These are phyloP conservation scores for Phyllosticta citribraziliensis DNA, from an alignment of 2,329 filamentous ascomycete species.

Conservation along the genomic window DNA sequence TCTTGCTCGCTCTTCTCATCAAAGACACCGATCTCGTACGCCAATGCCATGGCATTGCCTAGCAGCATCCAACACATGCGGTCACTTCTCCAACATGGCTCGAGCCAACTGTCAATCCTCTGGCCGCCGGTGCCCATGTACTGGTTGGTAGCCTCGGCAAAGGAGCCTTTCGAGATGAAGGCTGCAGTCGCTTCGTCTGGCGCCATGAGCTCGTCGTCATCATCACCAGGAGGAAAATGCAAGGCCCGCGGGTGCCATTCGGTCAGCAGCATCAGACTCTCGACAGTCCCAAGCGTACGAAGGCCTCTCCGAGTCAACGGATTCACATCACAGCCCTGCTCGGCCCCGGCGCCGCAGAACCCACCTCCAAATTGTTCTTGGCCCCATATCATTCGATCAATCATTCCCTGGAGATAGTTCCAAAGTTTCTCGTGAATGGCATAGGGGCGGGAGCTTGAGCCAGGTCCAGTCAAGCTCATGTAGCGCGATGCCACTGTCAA, in stretches of 20 bases:
- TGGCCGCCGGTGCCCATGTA: slow-evolving; percentile 62
- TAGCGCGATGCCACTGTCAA: slow-evolving; percentile 87
- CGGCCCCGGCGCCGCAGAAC: slow-evolving; percentile 63
- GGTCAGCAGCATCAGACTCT: slow-evolving; percentile 85
- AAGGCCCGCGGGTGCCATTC: slow-evolving; percentile 95
- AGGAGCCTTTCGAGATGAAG: slow-evolving; percentile 10
- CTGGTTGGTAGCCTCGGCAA: slow-evolving; percentile 1
- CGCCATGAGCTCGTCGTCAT: slow-evolving; percentile 54
- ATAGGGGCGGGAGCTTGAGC: slow-evolving; percentile 72
- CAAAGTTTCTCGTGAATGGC: slow-evolving; percentile 93
- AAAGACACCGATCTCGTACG: slow-evolving; percentile 91
- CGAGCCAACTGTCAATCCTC: slow-evolving; percentile 88
- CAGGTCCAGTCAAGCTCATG: slow-evolving; percentile 67
- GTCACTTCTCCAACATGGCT: slow-evolving; percentile 84
- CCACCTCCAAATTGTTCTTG: slow-evolving; percentile 92
- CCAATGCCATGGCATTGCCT: slow-evolving; percentile 79
- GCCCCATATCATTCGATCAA: slow-evolving; percentile 88
- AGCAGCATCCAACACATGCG: slow-evolving; percentile 98
- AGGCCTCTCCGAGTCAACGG: slow-evolving; percentile 54
- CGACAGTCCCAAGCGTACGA: slow-evolving; percentile 83
- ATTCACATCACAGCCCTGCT: slow-evolving; percentile 58
- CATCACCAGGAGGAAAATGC: slow-evolving; percentile 72
- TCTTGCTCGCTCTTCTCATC: slow-evolving; percentile 72
- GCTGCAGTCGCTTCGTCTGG: slow-evolving; percentile 44
- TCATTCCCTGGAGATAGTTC: slow-evolving; percentile 90